A percentile compares a stretch with the other conserved stretches of the same genome.
Evolutionary conservation across 805 yeast genomes (phyloP).

Genomic region (Ogataea trehalophila): DNA sequence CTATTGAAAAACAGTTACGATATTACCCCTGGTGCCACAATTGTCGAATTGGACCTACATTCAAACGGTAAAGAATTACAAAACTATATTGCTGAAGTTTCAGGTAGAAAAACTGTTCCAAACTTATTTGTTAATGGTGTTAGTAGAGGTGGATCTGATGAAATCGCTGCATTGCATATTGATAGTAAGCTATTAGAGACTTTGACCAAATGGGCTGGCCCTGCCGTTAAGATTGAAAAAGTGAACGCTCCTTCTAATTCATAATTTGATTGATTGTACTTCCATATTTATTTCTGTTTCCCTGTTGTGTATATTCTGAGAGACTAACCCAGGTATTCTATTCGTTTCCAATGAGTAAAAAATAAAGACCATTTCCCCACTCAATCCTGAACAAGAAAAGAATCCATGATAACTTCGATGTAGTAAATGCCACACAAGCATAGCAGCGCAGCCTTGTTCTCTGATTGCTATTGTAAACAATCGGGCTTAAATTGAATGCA

Average conservation of each 20-base stretch:
- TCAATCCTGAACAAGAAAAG: too few relatives aligned
- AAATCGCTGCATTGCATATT: constrained; percentile 58
- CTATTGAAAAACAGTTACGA: constrained; percentile 59
- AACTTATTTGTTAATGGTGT: constrained; percentile 71
- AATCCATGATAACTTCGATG: too few relatives aligned
- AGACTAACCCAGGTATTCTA: too few relatives aligned
- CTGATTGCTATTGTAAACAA: too few relatives aligned
- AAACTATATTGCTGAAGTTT: constrained; percentile 55
- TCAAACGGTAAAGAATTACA: constrained; percentile 73
- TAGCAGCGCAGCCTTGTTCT: too few relatives aligned
- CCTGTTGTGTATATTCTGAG: too few relatives aligned
- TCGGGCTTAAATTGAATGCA: too few relatives aligned
- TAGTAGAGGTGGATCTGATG: constrained; percentile 88
- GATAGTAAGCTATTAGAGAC: constrained; percentile 46
- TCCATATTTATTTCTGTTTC: background rate
- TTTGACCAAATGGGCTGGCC: constrained; percentile 61
- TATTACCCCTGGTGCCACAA: constrained; percentile 64
- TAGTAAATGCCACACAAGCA: too few relatives aligned
- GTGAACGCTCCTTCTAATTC: constrained; percentile 55
- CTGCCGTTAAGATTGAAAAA: constrained; percentile 43
- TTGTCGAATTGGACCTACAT: constrained; percentile 82
- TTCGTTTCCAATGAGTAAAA: too few relatives aligned
- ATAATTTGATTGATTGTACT: constrained; percentile 4
- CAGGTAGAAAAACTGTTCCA: constrained; percentile 89
- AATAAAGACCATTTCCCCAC: too few relatives aligned